Evolutionary conservation across 2,329 filamentous ascomycete species (phyloP), one percentile per base, ranked within the genome.

Genomic region (Cladosporium sp.): DNA sequence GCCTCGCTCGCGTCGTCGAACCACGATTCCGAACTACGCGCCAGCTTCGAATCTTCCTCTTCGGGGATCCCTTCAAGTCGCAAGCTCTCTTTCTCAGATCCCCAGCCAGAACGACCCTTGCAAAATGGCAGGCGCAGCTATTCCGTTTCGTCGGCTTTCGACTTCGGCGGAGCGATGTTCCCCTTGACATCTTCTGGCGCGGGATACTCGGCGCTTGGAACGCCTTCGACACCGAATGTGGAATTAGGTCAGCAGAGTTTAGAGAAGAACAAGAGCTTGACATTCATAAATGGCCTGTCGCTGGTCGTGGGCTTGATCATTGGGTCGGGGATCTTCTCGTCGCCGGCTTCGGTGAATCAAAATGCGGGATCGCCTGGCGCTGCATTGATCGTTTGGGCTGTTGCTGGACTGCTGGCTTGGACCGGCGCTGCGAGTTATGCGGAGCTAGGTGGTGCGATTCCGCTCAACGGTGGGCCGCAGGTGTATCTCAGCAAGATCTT

Each of bases 401-500:
- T 97, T 42, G 92, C 93, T 2, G 93, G 93, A n/a, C 71, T 97
- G 19, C 78, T 99, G 62, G 93, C 93, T 1, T 99, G 94, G 93
- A 99, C 94, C 0, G 93, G 94, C 9, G 93, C 91, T 0, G 88
- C 92, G 22, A 96, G 91, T 66, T 99, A 96, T 75, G 94, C 94
- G 3, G 94, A 99, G 77, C 82, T 99, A 5, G 94, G 94, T 60
- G 93, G 94, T 40, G 92, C 94, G 0, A 97, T 99, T 64, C 94
- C 94, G 5, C 78, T 99, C 22, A 99, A 97, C 72, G 94, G 94
- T 59, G 94, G 94, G 4, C 84, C 94, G 15, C 94, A 97, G 74
- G 88, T 95, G 2, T 99, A 99, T 72, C 80, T 99, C 43, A 88
- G 90, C 65, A 97, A 97, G 76, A 99, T 96, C 60, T 96, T 97